Evolutionary conservation across 768 basidiomycete genomes (phyloP).

Genomic region (Baorangia bicolor): DNA sequence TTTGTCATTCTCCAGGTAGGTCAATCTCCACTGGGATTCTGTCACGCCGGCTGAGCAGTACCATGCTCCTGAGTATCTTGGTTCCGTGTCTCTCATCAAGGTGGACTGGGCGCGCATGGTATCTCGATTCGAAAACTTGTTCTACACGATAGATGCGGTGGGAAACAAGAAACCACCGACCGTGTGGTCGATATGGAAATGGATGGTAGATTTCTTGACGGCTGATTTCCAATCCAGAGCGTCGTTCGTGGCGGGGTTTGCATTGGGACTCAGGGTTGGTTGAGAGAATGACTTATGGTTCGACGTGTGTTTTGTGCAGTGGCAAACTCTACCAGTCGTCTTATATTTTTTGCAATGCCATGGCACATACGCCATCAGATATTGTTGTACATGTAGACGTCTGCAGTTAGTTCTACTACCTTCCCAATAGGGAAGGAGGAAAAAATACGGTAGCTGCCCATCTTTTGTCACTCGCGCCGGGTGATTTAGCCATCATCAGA

Average conservation of each 20-base stretch:
- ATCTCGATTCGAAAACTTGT: conserved; percentile 65
- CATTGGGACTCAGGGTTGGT: conserved; percentile 78
- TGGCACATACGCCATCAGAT: neutral
- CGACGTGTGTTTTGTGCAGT: neutral
- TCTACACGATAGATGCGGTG: conserved; percentile 61
- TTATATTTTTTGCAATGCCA: neutral
- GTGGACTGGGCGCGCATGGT: conserved; percentile 78
- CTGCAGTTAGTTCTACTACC: neutral
- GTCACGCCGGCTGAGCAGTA: conserved; percentile 1
- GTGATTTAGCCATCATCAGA: neutral
- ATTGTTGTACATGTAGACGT: neutral
- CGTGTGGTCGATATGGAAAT: conserved; percentile 60
- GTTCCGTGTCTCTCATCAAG: conserved; percentile 65
- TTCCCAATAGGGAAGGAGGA: conserved; percentile 28
- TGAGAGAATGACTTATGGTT: conserved; percentile 32
- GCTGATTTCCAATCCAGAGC: conserved; percentile 93
- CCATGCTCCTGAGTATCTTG: conserved; percentile 65
- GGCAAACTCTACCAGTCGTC: neutral
- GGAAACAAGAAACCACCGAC: conserved; percentile 63
- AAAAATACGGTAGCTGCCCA: conserved; percentile 8
- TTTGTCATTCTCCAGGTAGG: conserved; percentile 90
- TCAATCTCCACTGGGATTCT: neutral
- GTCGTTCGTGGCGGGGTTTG: conserved; percentile 82
- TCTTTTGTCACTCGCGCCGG: neutral
- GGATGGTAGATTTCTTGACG: conserved; percentile 78